These are phyloP conservation scores for Aspergillus felis DNA, from an alignment of 2,329 filamentous ascomycete species.

Conservation along the genomic window DNA sequence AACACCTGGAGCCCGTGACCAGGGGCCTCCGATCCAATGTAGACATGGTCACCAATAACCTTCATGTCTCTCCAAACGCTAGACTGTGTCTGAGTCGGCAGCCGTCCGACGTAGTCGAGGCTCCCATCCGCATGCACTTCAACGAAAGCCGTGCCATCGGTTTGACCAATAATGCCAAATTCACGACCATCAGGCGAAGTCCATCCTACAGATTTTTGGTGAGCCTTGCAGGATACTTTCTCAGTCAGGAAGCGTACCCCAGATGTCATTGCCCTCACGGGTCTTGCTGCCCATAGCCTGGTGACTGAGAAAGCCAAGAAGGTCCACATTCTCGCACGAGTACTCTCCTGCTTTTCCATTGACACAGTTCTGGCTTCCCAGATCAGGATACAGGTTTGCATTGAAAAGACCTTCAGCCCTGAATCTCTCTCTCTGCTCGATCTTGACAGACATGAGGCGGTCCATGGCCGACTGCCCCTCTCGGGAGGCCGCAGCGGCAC, in stretches of 20 bases:
- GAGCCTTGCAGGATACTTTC: not conserved
- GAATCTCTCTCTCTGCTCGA: slow-evolving; percentile 8
- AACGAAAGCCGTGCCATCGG: slow-evolving; percentile 15
- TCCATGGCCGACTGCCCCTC: slow-evolving; percentile 8
- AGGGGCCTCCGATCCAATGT: slow-evolving; percentile 14
- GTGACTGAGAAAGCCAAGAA: slow-evolving; percentile 14
- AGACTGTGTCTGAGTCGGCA: slow-evolving; percentile 12
- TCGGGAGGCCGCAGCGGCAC: slow-evolving; percentile 7
- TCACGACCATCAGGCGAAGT: slow-evolving; percentile 13
- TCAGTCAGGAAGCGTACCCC: slow-evolving; percentile 7
- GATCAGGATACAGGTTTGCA: slow-evolving; percentile 10
- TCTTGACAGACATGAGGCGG: slow-evolving; percentile 14
- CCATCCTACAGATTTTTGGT: slow-evolving; percentile 7
- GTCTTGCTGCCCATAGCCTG: slow-evolving; percentile 17
- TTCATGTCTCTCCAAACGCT: slow-evolving; percentile 16
- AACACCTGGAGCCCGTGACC: slow-evolving; percentile 17
- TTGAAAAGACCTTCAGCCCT: slow-evolving; percentile 11
- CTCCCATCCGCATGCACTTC: slow-evolving; percentile 14
- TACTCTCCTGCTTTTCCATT: slow-evolving; percentile 16
- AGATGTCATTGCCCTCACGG: slow-evolving; percentile 18
- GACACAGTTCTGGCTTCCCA: slow-evolving; percentile 5
- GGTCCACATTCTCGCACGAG: slow-evolving; percentile 14
- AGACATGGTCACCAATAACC: slow-evolving; percentile 14
- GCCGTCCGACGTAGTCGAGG: slow-evolving; percentile 13
- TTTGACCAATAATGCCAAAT: slow-evolving; percentile 17